These are phyloP conservation scores for Xylaria flabelliformis DNA, from an alignment of 495 filamentous ascomycete genomes.

Conservation along the genomic window DNA sequence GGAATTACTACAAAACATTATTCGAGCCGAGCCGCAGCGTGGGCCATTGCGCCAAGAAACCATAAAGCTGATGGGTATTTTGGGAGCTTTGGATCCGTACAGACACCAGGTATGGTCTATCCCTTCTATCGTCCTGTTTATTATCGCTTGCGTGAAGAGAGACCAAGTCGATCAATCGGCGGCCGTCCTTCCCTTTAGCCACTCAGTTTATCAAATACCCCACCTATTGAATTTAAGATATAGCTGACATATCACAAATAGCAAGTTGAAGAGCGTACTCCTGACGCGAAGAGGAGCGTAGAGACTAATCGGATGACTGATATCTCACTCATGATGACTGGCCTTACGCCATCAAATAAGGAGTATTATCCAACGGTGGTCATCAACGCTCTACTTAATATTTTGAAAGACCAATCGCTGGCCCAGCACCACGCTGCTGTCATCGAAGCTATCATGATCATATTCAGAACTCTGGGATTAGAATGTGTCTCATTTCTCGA, in stretches of 20 bases:
- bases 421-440: slow-evolving; percentile 89
- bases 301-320: slow-evolving; percentile 78
- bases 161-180: not conserved
- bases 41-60: slow-evolving; percentile 88
- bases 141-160: not conserved
- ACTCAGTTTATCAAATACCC: not conserved
- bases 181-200: not conserved
- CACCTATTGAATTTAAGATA: not conserved
- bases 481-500: slow-evolving; percentile 94
- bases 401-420: slow-evolving; percentile 87
- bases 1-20: slow-evolving; percentile 89
- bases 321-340: slow-evolving; percentile 96
- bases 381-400: slow-evolving; percentile 89
- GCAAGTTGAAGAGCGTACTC: slow-evolving; percentile 67
- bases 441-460: slow-evolving; percentile 98
- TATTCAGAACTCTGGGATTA: slow-evolving; percentile 92
- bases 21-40: slow-evolving; percentile 82
- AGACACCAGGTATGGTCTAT: slow-evolving; percentile 74
- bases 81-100: slow-evolving; percentile 96
- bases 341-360: slow-evolving; percentile 94
- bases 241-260: slow-evolving; percentile 29
- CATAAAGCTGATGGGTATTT: slow-evolving; percentile 92
- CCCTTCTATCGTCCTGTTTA: slow-evolving; percentile 17
- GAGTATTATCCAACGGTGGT: slow-evolving; percentile 99
- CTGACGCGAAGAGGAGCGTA: slow-evolving; percentile 64